Conservation (phyloP, 2,329 filamentous ascomycete genomes). For the Rutstroemia sp. region DNA sequence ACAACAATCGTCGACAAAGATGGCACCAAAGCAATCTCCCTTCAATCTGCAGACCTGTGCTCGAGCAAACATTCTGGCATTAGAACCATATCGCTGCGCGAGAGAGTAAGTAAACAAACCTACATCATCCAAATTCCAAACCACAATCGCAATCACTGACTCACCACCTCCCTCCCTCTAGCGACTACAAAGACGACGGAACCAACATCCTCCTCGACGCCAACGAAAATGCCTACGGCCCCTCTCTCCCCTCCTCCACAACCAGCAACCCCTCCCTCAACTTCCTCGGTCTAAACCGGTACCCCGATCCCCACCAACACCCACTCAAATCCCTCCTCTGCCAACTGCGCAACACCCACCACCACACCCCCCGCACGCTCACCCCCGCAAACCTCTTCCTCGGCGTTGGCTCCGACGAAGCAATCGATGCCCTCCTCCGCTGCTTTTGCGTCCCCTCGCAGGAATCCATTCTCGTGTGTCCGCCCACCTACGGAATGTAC, state of each 20-base stretch:
- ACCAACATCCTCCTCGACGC: constrained; percentile 94
- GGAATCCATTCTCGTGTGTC: constrained; percentile 90
- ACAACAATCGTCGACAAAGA: constrained; percentile 9
- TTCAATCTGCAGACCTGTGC: constrained; percentile 71
- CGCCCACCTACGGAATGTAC: constrained; percentile 99
- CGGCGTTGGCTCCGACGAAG: constrained; percentile 93
- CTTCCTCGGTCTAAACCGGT: constrained; percentile 79
- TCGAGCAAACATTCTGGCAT: constrained; percentile 66
- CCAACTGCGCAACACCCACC: constrained; percentile 76
- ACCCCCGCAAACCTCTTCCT: constrained; percentile 83
- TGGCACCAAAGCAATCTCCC: constrained; percentile 38
- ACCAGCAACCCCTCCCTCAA: constrained; percentile 52
- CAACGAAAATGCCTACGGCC: constrained; percentile 95
- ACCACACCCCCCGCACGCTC: constrained; percentile 66
- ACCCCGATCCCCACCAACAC: constrained; percentile 91
- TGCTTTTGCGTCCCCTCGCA: constrained; percentile 84
- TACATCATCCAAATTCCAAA: neutral
- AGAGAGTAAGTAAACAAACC: constrained; percentile 54
- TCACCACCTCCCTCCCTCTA: constrained; percentile 35
- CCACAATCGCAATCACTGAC: constrained; percentile 15
- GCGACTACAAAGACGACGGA: constrained; percentile 98
- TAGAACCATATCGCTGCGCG: constrained; percentile 75
- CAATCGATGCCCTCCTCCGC: constrained; percentile 86
- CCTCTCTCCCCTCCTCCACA: constrained; percentile 51
- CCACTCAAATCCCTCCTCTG: constrained; percentile 83